These are phyloP conservation scores for Alternaria sp. DNA, from an alignment of 2,329 filamentous ascomycete species.

Conservation along the genomic window DNA sequence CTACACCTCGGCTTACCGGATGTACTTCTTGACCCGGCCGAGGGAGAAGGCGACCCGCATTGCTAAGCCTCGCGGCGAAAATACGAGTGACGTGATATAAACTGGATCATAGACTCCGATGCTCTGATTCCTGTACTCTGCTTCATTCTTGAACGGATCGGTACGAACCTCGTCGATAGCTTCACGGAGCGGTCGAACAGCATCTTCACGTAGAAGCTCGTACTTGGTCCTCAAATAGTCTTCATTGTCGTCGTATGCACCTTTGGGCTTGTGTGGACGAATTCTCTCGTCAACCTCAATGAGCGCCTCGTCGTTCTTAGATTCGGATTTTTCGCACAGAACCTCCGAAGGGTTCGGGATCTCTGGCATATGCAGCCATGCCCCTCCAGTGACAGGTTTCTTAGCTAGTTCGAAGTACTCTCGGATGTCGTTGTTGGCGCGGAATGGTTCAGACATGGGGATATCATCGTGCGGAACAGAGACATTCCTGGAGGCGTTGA, in stretches of 20 bases:
- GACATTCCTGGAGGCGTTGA: background rate
- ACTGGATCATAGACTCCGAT: conserved; percentile 62
- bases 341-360: conserved; percentile 66
- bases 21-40: conserved; percentile 68
- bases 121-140: conserved; percentile 48
- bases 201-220: conserved; percentile 77
- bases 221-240: conserved; percentile 80
- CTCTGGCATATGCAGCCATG: conserved; percentile 57
- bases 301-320: conserved; percentile 18
- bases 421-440: conserved; percentile 36
- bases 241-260: conserved; percentile 67
- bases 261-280: conserved; percentile 48
- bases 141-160: conserved; percentile 58
- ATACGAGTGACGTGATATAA: conserved; percentile 70
- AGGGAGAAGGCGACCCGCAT: conserved; percentile 76
- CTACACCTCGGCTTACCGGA: conserved; percentile 53
- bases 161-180: conserved; percentile 62
- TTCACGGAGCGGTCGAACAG: conserved; percentile 72
- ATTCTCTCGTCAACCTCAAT: conserved; percentile 32
- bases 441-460: conserved; percentile 19
- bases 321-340: conserved; percentile 21
- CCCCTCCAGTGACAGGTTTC: conserved; percentile 29
- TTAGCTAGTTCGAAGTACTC: conserved; percentile 35
- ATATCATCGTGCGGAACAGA: conserved; percentile 23
- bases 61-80: conserved; percentile 70